A percentile compares a stretch with the other conserved stretches of the same genome.
These are phyloP conservation scores for Tetrahymena borealis DNA, from an alignment of 73 alveolate species.

Conservation along the genomic window DNA sequence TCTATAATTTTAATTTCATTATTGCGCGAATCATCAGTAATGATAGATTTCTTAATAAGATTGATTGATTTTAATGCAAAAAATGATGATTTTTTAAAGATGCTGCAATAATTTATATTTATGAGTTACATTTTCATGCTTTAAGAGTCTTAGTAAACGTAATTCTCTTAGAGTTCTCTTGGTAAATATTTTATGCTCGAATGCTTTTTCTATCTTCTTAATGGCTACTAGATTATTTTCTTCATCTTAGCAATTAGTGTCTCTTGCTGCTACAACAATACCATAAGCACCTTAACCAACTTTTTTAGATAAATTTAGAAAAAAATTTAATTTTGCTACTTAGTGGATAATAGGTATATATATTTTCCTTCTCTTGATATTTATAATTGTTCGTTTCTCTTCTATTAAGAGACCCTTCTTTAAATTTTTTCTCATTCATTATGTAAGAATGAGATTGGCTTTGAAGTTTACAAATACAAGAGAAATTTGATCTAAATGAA, in stretches of 20 bases:
- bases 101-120: background rate
- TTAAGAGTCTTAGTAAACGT: conserved; percentile 53
- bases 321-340: too few species aligned
- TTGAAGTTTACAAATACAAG: too few species aligned
- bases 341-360: too few species aligned
- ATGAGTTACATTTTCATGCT: conserved; percentile 56
- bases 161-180: conserved; percentile 77
- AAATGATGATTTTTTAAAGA: too few species aligned
- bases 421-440: too few species aligned
- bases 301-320: too few species aligned
- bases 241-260: conserved; percentile 35
- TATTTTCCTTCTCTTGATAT: too few species aligned
- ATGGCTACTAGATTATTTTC: conserved; percentile 58
- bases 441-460: too few species aligned
- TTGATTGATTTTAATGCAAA: background rate
- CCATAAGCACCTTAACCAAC: conserved; percentile 32
- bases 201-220: conserved; percentile 80
- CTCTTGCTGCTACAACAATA: conserved; percentile 47
- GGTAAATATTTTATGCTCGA: conserved; percentile 72
- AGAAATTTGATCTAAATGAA: background rate
- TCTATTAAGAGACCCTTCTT: too few species aligned
- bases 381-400: too few species aligned
- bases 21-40: background rate
- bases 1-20: too few species aligned
- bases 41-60: background rate